phyloP scores from a whole-genome alignment of 352 stramenopile genomes.

The Globisporangium middletonii region DNA sequence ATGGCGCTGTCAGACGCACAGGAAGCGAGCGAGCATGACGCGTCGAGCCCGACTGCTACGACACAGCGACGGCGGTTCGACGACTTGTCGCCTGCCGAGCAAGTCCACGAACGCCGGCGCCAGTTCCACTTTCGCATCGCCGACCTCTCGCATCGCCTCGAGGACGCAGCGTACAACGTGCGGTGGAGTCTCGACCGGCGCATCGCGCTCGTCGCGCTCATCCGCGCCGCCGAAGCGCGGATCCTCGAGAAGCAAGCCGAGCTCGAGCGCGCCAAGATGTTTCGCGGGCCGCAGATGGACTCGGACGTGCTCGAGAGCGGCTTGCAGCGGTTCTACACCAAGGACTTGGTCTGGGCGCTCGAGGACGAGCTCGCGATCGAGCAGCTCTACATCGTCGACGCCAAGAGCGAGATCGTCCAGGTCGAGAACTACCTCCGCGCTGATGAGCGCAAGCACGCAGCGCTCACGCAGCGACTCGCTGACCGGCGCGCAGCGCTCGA shows the following conservation, averaged over 20 bases:
- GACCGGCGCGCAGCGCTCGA: slow-evolving; percentile 36
- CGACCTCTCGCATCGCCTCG: slow-evolving; percentile 44
- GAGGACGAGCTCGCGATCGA: slow-evolving; percentile 84
- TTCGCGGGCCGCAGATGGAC: slow-evolving; percentile 68
- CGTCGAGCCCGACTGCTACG: slow-evolving; percentile 2
- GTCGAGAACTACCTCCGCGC: slow-evolving; percentile 66
- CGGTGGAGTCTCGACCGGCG: slow-evolving; percentile 68
- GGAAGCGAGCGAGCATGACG: neutral
- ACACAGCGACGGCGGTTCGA: slow-evolving; percentile 28
- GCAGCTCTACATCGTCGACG: slow-evolving; percentile 78
- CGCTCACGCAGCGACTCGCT: slow-evolving; percentile 27
- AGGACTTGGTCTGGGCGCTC: slow-evolving; percentile 60
- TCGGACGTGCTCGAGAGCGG: slow-evolving; percentile 71
- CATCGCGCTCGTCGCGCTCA: slow-evolving; percentile 64
- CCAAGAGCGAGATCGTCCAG: slow-evolving; percentile 63
- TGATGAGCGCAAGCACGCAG: slow-evolving; percentile 37
- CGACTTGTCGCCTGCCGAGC: slow-evolving; percentile 42
- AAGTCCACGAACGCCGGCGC: slow-evolving; percentile 42
- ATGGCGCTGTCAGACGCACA: neutral
- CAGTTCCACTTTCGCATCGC: slow-evolving; percentile 77
- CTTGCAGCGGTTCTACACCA: slow-evolving; percentile 70
- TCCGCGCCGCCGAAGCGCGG: slow-evolving; percentile 52
- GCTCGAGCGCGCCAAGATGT: slow-evolving; percentile 60
- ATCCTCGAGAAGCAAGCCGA: slow-evolving; percentile 81
- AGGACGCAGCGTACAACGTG: slow-evolving; percentile 67